Evolutionary conservation across 352 stramenopile genomes (phyloP).

Genomic region (Pythium phragmiticola): DNA sequence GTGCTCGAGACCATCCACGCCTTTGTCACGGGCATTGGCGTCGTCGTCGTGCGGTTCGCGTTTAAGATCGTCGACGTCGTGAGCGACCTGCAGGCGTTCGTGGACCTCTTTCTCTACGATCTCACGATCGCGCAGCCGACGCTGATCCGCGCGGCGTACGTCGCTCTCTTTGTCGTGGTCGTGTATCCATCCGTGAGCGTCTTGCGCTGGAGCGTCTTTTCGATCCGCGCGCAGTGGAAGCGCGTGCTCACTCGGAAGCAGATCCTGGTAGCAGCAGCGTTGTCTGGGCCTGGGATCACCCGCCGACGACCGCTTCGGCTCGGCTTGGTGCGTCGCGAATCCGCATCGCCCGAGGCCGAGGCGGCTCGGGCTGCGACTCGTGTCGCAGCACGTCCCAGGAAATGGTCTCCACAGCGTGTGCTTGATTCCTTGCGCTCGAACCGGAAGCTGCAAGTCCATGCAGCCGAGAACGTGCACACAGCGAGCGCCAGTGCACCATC

Average conservation of each 20-base stretch:
- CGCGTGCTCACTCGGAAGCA: constrained; percentile 6
- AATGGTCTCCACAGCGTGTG: neutral
- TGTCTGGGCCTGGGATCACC: neutral
- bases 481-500: neutral
- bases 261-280: constrained; percentile 3
- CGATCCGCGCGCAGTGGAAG: constrained; percentile 20
- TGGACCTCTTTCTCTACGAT: constrained; percentile 26
- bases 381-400: neutral
- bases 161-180: constrained; percentile 12
- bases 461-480: neutral
- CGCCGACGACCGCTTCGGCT: neutral
- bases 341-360: neutral
- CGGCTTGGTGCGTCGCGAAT: neutral
- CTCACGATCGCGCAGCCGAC: constrained; percentile 17
- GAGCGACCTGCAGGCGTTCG: constrained; percentile 17
- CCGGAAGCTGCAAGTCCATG: constrained; percentile 1
- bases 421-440: neutral
- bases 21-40: constrained; percentile 22
- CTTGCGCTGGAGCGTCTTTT: constrained; percentile 15
- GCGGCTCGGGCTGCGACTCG: neutral
- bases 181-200: constrained; percentile 1
- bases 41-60: constrained; percentile 17
- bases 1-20: constrained; percentile 20
- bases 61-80: constrained; percentile 26
- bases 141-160: constrained; percentile 22